These are phyloP conservation scores for Onygena corvina DNA, from an alignment of 2,329 filamentous ascomycete genomes.

Conservation along the genomic window DNA sequence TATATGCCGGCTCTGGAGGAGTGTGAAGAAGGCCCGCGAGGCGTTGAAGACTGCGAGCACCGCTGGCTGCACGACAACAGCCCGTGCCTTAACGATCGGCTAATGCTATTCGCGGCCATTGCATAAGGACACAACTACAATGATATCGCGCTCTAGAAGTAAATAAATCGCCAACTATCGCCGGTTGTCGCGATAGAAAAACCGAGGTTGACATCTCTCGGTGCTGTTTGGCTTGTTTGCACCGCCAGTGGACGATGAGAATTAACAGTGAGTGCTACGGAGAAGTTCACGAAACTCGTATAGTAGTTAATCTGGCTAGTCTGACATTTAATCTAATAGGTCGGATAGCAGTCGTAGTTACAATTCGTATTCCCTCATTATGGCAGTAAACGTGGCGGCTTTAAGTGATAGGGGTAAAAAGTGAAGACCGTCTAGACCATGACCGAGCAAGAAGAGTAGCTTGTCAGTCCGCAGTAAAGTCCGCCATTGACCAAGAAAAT, in stretches of 20 bases:
- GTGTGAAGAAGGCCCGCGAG: background rate
- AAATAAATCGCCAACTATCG: background rate
- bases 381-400: background rate
- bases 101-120: constrained; percentile 1
- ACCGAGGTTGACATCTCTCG: constrained; percentile 28
- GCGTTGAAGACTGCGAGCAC: background rate
- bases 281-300: too few relatives aligned
- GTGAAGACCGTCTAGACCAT: background rate
- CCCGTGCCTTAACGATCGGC: constrained; percentile 3
- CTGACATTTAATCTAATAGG: too few relatives aligned
- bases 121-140: background rate
- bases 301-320: too few relatives aligned
- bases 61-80: background rate
- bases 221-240: constrained; percentile 30
- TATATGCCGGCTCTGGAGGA: background rate
- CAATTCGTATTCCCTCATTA: constrained; percentile 5
- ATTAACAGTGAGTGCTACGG: too few relatives aligned
- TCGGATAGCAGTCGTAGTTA: background rate
- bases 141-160: background rate
- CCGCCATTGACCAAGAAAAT: constrained; percentile 2
- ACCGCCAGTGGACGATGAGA: too few relatives aligned
- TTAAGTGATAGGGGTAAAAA: background rate
- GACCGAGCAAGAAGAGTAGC: background rate
- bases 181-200: background rate
- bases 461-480: background rate